Evolutionary conservation across 2,329 filamentous ascomycete species (phyloP).

Genomic region (Fusarium nygamai): DNA sequence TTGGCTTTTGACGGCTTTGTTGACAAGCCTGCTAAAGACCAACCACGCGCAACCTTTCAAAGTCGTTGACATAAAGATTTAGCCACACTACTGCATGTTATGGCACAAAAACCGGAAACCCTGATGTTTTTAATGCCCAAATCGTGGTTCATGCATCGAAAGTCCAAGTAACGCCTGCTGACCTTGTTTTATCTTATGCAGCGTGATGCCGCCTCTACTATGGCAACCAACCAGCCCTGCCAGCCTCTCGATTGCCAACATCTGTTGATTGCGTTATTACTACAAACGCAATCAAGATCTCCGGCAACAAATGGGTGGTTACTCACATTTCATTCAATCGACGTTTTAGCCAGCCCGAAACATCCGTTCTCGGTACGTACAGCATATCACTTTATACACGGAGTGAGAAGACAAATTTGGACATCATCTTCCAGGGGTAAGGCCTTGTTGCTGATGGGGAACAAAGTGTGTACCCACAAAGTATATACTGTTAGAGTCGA

Average conservation of each 20-base stretch:
- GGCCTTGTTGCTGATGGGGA: constrained; percentile 1
- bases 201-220: neutral
- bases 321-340: constrained; percentile 1
- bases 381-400: neutral
- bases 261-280: constrained; percentile 10
- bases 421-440: constrained; percentile 13
- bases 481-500: constrained; percentile 44
- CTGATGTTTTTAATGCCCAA: constrained; percentile 2
- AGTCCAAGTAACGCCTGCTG: constrained; percentile 6
- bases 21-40: neutral
- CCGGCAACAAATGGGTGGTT: neutral
- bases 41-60: constrained; percentile 9
- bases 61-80: constrained; percentile 24
- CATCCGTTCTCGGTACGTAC: constrained; percentile 10
- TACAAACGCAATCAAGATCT: neutral
- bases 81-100: constrained; percentile 15
- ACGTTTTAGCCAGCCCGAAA: constrained; percentile 23
- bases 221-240: neutral
- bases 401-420: constrained; percentile 18
- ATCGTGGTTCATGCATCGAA: constrained; percentile 16
- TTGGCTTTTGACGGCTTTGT: constrained; percentile 14
- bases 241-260: neutral
- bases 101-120: constrained; percentile 23
- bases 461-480: constrained; percentile 8
- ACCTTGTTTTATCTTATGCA: constrained; percentile 5